A percentile compares a stretch with the other conserved stretches of the same genome.
Evolutionary conservation across 2,329 filamentous ascomycete species (phyloP).

Genomic region (Dothideomycetidae sp.): DNA sequence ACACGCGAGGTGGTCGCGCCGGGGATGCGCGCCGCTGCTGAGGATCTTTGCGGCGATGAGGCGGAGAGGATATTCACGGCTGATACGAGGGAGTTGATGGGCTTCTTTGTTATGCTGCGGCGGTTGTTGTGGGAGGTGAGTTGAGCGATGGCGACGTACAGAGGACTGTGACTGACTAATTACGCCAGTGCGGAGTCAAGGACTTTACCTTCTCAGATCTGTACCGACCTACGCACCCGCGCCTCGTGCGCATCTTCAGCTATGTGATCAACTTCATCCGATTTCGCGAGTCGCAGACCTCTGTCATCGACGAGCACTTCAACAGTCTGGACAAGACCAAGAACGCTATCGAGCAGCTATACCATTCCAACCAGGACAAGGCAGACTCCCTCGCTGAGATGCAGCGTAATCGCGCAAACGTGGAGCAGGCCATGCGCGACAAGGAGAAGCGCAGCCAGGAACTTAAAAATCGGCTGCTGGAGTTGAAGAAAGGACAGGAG

Average conservation of each 20-base stretch:
- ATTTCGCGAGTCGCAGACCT: slow-evolving; percentile 85
- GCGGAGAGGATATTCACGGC: slow-evolving; percentile 62
- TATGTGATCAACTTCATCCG: slow-evolving; percentile 98
- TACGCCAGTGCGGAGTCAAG: slow-evolving; percentile 61
- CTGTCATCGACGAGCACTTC: slow-evolving; percentile 82
- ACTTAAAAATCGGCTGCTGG: slow-evolving; percentile 65
- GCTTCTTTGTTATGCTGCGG: slow-evolving; percentile 76
- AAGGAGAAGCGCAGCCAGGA: slow-evolving; percentile 79
- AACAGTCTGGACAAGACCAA: slow-evolving; percentile 82
- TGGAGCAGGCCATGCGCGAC: slow-evolving; percentile 68
- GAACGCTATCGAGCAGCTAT: slow-evolving; percentile 71
- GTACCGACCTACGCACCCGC: slow-evolving; percentile 77
- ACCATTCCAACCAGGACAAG: slow-evolving; percentile 75
- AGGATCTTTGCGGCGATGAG: slow-evolving; percentile 73
- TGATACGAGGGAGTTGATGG: slow-evolving; percentile 89
- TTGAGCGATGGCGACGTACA: slow-evolving; percentile 10
- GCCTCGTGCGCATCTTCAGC: slow-evolving; percentile 87
- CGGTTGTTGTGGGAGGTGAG: slow-evolving; percentile 51
- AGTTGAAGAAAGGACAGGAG: slow-evolving; percentile 69
- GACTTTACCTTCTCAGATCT: slow-evolving; percentile 91
- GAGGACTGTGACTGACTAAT: neutral
- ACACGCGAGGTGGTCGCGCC: slow-evolving; percentile 89
- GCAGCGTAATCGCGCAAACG: slow-evolving; percentile 61
- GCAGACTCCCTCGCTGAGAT: slow-evolving; percentile 68
- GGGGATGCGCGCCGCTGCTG: slow-evolving; percentile 81